Percentiles rank a stretch among this genome's conserved stretches.
Evolutionary conservation across 1,284 basidiomycete species (phyloP).

Genomic region (Athelia sp.): DNA sequence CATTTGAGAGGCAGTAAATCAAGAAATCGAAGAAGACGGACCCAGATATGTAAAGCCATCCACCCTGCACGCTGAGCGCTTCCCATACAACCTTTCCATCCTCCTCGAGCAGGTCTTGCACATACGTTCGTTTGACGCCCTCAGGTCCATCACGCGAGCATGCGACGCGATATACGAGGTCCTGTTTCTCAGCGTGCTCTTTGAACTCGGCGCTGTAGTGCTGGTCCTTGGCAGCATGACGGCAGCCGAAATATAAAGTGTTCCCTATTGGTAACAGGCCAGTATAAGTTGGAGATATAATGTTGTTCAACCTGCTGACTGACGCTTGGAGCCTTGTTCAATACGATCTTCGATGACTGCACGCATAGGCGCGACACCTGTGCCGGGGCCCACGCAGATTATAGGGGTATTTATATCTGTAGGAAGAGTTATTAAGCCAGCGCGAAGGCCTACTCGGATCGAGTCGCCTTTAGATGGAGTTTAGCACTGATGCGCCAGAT

Average conservation of each 20-base stretch:
- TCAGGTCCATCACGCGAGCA: constrained; percentile 74
- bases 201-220: constrained; percentile 79
- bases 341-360: constrained; percentile 80
- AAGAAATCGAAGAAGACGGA: constrained; percentile 38
- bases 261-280: constrained; percentile 62
- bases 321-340: constrained; percentile 44
- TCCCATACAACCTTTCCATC: constrained; percentile 66
- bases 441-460: constrained; percentile 62
- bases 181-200: constrained; percentile 28
- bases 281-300: too few relatives aligned
- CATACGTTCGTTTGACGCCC: constrained; percentile 64
- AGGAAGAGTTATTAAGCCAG: constrained; percentile 69
- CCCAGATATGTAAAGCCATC: constrained; percentile 83
- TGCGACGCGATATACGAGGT: constrained; percentile 64
- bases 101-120: constrained; percentile 77
- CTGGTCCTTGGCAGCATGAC: constrained; percentile 71
- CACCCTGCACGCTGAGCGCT: constrained; percentile 50
- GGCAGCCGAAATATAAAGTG: constrained; percentile 86
- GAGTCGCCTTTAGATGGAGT: constrained; percentile 35
- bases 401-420: constrained; percentile 51
- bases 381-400: constrained; percentile 90
- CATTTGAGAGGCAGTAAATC: constrained; percentile 2
- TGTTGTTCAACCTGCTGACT: constrained; percentile 10
- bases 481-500: not conserved
- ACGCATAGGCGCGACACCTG: constrained; percentile 90